These are phyloP conservation scores for Curvularia spicifera DNA, from an alignment of 2,329 filamentous ascomycete genomes.

Conservation along the genomic window DNA sequence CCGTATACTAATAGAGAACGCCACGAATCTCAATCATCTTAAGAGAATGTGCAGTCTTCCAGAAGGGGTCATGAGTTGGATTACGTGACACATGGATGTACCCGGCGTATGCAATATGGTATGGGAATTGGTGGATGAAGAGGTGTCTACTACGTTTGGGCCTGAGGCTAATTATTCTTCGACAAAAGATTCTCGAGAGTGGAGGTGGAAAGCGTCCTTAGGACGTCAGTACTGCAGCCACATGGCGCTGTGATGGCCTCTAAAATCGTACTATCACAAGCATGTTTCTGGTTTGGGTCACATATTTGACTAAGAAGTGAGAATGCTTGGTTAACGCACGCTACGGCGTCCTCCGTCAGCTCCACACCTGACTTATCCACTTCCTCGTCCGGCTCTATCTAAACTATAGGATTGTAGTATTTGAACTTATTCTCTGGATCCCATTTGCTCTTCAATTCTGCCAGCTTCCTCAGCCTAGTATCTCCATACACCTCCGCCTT, in stretches of 20 bases:
- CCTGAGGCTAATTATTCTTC: slow-evolving; percentile 2
- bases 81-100: no score
- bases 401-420: slow-evolving; percentile 35
- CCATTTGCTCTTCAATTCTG: slow-evolving; percentile 36
- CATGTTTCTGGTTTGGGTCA: no score
- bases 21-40: no score
- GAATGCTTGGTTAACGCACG: background rate
- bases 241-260: background rate
- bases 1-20: no score
- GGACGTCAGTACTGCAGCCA: slow-evolving; percentile 1
- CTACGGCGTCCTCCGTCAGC: no score
- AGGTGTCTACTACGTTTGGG: slow-evolving; percentile 13
- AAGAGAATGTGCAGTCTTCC: no score
- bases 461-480: slow-evolving; percentile 32
- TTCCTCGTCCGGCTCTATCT: background rate
- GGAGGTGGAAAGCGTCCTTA: background rate
- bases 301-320: background rate
- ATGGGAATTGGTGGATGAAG: slow-evolving; percentile 10
- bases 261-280: background rate
- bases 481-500: slow-evolving; percentile 41
- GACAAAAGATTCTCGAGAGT: slow-evolving; percentile 15
- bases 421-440: slow-evolving; percentile 40
- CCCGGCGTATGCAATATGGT: background rate
- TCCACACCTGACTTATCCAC: no score
- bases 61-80: no score